Evolutionary conservation across 2,329 filamentous ascomycete genomes (phyloP), one percentile per base, ranked within the genome.

Genomic region (Xylaria multiplex): DNA sequence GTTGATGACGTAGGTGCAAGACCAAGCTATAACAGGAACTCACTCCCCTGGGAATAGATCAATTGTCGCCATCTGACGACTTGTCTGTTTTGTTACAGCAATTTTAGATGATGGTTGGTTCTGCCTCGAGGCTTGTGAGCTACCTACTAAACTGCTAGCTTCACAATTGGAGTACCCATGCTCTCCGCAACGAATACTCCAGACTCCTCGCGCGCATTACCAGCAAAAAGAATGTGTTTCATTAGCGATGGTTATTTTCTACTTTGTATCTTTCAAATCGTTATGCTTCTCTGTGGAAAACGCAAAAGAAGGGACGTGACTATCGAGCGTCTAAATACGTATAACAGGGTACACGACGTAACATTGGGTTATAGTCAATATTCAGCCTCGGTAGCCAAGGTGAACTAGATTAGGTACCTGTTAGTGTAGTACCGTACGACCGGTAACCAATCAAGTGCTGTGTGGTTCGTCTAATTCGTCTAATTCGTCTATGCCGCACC

Each of bases 391-490:
- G 9, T 40, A 13, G 9, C 11, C 9, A 40, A 14, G 37, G 11
- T 5, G 13, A 40, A 14, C 37, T 40, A 40, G 37, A 24, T 42
- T 16, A 40, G 9, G 13, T 54, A 11, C 42, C 11, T 27, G 13
- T 24, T 37, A 22, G 32, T 19, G 37, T n/a, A 37, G 37, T 27
- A 30, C 53, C 53, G 9, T 55, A 43, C 7, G 19, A 30, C 37
- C 22, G 53, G 53, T 55, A 55, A 43, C 53, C 53, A 55, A 55
- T 43, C 37, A 55, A 55, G 6, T 24, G 22, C 16, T 30, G 6
- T 14, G 19, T n/a, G 13, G 2, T 42, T 8, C 11, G 9, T 40
- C 14, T 9, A 55, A 14, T 32, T 24, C 24, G 14, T 14, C 7
- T 11, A 55, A 14, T 32, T 24, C 24, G 14, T 14, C 7, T 11